Evolutionary conservation across 768 basidiomycete species (phyloP), one percentile per base, ranked within the genome.

Genomic region (Candolleomyces efflorescens): DNA sequence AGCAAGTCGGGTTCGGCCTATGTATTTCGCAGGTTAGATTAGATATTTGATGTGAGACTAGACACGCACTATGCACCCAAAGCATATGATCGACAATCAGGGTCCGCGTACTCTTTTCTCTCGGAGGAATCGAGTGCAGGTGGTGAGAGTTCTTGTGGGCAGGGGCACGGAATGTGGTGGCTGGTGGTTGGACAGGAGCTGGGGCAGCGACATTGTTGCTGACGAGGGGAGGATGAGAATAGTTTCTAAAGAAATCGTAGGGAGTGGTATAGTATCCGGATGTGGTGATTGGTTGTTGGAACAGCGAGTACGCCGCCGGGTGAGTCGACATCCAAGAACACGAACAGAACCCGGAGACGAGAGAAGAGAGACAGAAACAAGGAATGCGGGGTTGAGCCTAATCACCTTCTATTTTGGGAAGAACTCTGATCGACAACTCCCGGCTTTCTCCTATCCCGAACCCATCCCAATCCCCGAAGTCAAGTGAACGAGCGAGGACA

Each of bases 101-200:
- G 10, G 90, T 93, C 32, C 90, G 78, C 7, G 91, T 92, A n/a
- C 88, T 89, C 75, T 93, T 94, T 71, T 94, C 91, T 39, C 89
- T 75, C 2, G 90, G 92, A 2, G 91, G 91, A 32, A 94, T 92
- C 2, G 89, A 85, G 67, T 94, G 91, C 1, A 93, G 72, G 67
- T 93, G 90, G 68, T 93, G 92, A 0, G 91, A 91, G 77, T 92
- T 90, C 63, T 87, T 90, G 71, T 93, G 92, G 1, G 92, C 91
- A 7, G 89, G 88, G 1, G 88, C 82, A 60, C 78, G 81, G 74
- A 87, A 89, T 0, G 79, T 65, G 9, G 67, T 10, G 46, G 41
- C 10, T 51, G 23, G 18, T 54, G 56, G 38, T 62, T 39, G 18
- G 66, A 45, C 44, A 67, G 67, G 24, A 64, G 63, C 13, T 26